Conservation (phyloP, 352 stramenopile genomes). For the Phytopythium oedochilum region DNA sequence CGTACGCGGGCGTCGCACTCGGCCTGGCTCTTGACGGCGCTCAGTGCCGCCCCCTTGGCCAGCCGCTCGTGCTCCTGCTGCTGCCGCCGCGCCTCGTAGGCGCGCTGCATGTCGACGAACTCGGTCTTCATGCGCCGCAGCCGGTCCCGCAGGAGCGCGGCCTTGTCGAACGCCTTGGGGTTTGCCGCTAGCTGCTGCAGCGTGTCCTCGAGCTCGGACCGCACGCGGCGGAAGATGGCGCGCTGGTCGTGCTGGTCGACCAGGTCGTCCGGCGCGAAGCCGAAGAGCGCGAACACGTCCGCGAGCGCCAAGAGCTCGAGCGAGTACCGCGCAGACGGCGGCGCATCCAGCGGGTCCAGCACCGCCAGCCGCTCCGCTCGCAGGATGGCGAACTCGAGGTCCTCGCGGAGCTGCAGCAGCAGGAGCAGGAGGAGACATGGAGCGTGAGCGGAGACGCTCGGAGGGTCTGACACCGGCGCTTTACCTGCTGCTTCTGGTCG, state of each 20-base stretch:
- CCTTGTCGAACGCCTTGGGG: constrained; percentile 72
- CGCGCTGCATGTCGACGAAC: constrained; percentile 62
- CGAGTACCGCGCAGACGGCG: constrained; percentile 34
- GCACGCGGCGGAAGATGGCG: constrained; percentile 61
- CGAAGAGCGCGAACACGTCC: constrained; percentile 71
- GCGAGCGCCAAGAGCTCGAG: constrained; percentile 64
- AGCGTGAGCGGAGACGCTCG: no score
- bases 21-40: constrained; percentile 27
- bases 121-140: constrained; percentile 57
- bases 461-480: no score
- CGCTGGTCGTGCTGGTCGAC: constrained; percentile 72
- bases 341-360: constrained; percentile 31
- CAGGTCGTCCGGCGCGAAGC: constrained; percentile 50
- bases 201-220: constrained; percentile 49
- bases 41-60: constrained; percentile 32
- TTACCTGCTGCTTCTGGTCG: constrained; percentile 50
- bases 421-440: not conserved
- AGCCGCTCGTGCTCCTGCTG: constrained; percentile 45
- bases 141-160: constrained; percentile 56
- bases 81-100: constrained; percentile 52
- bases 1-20: constrained; percentile 23
- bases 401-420: constrained; percentile 39
- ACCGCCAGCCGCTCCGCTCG: constrained; percentile 45
- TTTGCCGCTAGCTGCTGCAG: constrained; percentile 44
- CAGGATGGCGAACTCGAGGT: constrained; percentile 73